A percentile compares a stretch with the other conserved stretches of the same genome.
phyloP scores from a whole-genome alignment of 1,139 yeast species.

The Suhomyces taliae region DNA sequence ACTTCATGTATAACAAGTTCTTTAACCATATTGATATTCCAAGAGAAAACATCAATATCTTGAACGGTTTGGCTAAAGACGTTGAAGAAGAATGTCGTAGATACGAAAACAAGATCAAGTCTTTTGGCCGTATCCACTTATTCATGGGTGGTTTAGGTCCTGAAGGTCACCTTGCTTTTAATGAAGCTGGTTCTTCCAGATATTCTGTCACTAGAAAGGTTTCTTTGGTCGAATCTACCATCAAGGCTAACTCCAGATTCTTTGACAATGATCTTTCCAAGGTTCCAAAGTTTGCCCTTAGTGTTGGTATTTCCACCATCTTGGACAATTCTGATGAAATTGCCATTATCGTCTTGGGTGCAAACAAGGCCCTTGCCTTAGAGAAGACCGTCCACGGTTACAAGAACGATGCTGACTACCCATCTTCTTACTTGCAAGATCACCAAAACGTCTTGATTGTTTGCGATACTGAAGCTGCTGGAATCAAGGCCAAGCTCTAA shows the following conservation, averaged over 20 bases:
- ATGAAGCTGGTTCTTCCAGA: conserved; percentile 57
- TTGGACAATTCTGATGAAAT: conserved; percentile 58
- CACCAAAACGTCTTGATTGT: conserved; percentile 47
- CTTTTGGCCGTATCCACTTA: conserved; percentile 53
- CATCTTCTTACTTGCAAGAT: conserved; percentile 49
- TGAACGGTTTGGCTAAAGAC: conserved; percentile 53
- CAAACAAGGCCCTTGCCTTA: conserved; percentile 42
- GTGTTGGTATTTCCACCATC: conserved; percentile 64
- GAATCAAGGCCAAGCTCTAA: conserved; percentile 33
- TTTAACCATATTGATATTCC: conserved; percentile 62
- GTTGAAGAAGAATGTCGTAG: conserved; percentile 47
- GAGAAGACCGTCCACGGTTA: conserved; percentile 42
- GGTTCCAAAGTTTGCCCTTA: conserved; percentile 56
- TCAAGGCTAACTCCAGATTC: conserved; percentile 58
- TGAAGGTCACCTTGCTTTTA: conserved; percentile 66
- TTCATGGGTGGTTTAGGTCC: conserved; percentile 67
- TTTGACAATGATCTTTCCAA: conserved; percentile 46
- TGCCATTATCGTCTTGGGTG: conserved; percentile 51
- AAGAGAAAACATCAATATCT: conserved; percentile 53
- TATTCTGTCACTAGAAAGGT: conserved; percentile 51
- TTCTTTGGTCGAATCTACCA: conserved; percentile 51
- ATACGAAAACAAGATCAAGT: conserved; percentile 53
- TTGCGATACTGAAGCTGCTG: conserved; percentile 49
- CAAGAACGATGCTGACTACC: conserved; percentile 37
- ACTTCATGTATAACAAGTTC: conserved; percentile 59